These are phyloP conservation scores for Fusarium paranaense DNA, from an alignment of 2,329 filamentous ascomycete genomes.

Conservation along the genomic window DNA sequence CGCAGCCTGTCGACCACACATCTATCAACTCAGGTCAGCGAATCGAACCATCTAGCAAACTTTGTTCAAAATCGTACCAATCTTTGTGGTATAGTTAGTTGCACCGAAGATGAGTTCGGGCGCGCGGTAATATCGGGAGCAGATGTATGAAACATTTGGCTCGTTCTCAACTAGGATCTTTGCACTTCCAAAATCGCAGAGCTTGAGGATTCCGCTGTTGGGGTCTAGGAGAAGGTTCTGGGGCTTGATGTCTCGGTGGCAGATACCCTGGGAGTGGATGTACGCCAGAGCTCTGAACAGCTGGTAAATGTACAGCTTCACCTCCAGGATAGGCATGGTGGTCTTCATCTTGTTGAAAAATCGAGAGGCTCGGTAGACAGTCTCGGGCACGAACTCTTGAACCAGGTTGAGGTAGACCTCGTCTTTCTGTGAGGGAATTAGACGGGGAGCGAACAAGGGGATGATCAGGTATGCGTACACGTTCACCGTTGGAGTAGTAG, in stretches of 20 bases:
- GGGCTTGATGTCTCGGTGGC: conserved; percentile 98
- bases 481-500: conserved; percentile 98
- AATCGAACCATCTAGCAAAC: background rate
- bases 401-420: conserved; percentile 99
- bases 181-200: conserved; percentile 98
- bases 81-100: conserved; percentile 99
- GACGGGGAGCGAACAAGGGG: background rate
- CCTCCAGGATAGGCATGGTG: conserved; percentile 98
- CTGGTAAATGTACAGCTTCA: conserved; percentile 99
- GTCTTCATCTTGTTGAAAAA: conserved; percentile 99
- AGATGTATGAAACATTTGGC: conserved; percentile 99
- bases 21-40: conserved; percentile 75
- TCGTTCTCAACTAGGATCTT: conserved; percentile 99
- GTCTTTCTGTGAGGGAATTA: conserved; percentile 75
- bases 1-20: conserved; percentile 98
- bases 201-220: conserved; percentile 89
- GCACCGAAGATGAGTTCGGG: conserved; percentile 98
- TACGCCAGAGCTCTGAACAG: conserved; percentile 98
- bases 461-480: conserved; percentile 68
- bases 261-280: conserved; percentile 99
- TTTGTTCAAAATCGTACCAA: conserved; percentile 73
- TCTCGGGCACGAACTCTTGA: conserved; percentile 98
- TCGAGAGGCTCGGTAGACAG: conserved; percentile 95
- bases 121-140: conserved; percentile 97
- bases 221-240: conserved; percentile 97